Percentiles rank a stretch among this genome's conserved stretches.
Evolutionary conservation across 352 stramenopile species (phyloP).

Genomic region (Phytophthora constricta): DNA sequence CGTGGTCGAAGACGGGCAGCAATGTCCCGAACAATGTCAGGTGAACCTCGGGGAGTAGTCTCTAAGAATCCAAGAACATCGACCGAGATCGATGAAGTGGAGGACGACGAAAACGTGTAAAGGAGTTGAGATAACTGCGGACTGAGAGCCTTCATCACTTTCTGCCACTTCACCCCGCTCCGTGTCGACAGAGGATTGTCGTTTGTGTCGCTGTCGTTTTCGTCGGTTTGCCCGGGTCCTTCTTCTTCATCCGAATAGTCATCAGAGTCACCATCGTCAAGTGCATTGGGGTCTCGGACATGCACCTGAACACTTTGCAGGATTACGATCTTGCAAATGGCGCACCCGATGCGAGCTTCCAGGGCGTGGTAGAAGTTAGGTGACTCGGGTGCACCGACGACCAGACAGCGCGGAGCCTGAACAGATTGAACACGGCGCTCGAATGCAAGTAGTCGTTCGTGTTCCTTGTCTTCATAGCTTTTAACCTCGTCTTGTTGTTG

Average conservation of each 20-base stretch:
- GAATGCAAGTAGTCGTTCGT: constrained; percentile 8
- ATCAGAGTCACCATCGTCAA: constrained; percentile 29
- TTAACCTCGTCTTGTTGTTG: constrained; percentile 7
- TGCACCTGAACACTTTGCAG: constrained; percentile 46
- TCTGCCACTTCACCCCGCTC: constrained; percentile 22
- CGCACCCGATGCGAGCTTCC: constrained; percentile 35
- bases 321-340: constrained; percentile 46
- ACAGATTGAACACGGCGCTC: constrained; percentile 33
- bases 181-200: constrained; percentile 18
- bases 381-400: constrained; percentile 35
- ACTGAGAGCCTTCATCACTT: constrained; percentile 34
- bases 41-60: constrained; percentile 14
- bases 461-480: constrained; percentile 3
- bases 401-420: constrained; percentile 38
- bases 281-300: constrained; percentile 16
- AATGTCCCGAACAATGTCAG: constrained; percentile 26
- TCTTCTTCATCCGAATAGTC: constrained; percentile 66
- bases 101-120: constrained; percentile 24
- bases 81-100: constrained; percentile 27
- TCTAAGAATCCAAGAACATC: constrained; percentile 35
- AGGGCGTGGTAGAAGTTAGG: constrained; percentile 47
- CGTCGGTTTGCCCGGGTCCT: constrained; percentile 4
- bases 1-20: constrained; percentile 29
- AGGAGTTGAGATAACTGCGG: constrained; percentile 44
- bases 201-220: constrained; percentile 20